Evolutionary conservation across 2,329 filamentous ascomycete species (phyloP).

Genomic region (Pseudocercospora vitis): DNA sequence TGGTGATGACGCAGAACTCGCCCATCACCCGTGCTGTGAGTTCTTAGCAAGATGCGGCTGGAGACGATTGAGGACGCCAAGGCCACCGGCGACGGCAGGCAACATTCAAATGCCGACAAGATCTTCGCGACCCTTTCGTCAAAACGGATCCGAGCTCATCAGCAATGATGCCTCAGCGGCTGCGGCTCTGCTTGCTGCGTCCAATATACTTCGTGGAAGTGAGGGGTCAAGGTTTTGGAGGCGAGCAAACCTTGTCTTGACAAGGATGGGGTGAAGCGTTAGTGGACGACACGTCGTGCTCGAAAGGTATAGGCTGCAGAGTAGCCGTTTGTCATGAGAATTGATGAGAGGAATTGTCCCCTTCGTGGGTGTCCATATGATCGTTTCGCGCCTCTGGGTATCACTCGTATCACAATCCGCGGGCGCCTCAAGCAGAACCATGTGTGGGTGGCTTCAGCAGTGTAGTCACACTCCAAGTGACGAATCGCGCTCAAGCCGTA

Average conservation of each 20-base stretch:
- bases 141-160: background rate
- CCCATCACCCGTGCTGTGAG: no score
- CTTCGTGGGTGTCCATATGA: background rate
- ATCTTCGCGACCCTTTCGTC: background rate
- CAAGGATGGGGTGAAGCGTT: background rate
- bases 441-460: no score
- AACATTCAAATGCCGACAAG: no score
- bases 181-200: background rate
- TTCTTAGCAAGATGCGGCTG: no score
- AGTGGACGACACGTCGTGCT: background rate
- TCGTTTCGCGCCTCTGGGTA: background rate
- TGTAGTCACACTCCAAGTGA: no score
- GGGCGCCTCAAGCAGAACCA: background rate
- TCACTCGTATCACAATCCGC: background rate
- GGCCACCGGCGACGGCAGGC: no score
- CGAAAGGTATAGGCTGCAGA: background rate
- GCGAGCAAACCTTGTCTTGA: background rate
- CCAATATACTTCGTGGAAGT: background rate
- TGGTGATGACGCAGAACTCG: no score
- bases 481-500: background rate
- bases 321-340: background rate
- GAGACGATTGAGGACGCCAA: no score
- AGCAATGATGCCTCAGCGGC: background rate
- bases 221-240: background rate
- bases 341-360: background rate